Evolutionary conservation across 2,329 filamentous ascomycete genomes (phyloP), one percentile per base, ranked within the genome.

Genomic region (Ceratocystiopsis sp.): DNA sequence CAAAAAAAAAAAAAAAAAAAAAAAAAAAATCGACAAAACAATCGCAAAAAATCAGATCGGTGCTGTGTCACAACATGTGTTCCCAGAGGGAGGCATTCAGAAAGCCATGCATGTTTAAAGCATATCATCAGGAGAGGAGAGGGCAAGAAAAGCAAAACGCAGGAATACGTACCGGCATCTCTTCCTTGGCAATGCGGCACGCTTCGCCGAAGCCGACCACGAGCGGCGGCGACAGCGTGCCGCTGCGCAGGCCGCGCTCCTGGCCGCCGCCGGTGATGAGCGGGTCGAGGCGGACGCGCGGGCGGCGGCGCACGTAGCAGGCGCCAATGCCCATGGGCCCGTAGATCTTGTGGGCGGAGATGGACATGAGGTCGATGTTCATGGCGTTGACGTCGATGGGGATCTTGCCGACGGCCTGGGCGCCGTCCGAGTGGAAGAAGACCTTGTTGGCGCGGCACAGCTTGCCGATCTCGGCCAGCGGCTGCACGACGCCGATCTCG

Each of bases 401-500:
- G 41, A 98, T 95, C 69, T 98, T 98, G 57, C 91, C 91, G n/a
- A 96, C 87, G 15, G 91, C 91, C 65, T 98, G 91, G 1, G 91
- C 91, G 42, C 73, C 91, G 60, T 98, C 91, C 19, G 86, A 93
- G 65, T 98, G 91, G 75, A 98, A 98, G 64, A 95, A 98, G 38
- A 95, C 70, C 68, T 95, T 95, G 62, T 84, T 91, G 43, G 77
- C 73, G 41, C 91, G 78, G 62, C 91, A 98, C 14, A 98, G 68
- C 62, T 80, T 82, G 55, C 91, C 91, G 58, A 98, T 98, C 64
- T 94, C 77, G 53, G 85, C 83, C 46, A 98, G 65, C 1, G 91
- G 91, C 62, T 98, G 91, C 46, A 98, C 93, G n/a, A 98, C 91
- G 56, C 91, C 91, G 55, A 98, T 96, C 64, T 98, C 91, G 61